Base-by-base conservation (phyloP, 768 basidiomycete species). In the Tulasnella sp. region DNA sequence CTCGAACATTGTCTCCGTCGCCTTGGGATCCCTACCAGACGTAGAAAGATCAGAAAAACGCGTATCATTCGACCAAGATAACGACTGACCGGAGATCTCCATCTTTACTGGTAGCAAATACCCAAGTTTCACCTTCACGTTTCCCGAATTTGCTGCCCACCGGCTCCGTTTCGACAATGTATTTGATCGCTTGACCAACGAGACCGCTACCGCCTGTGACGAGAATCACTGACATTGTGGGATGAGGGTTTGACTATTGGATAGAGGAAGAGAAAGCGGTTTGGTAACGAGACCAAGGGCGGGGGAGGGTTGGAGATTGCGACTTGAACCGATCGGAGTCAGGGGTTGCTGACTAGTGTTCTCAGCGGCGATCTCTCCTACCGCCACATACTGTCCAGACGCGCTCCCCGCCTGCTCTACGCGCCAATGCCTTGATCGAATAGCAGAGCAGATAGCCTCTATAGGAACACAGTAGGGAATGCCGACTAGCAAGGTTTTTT, bases 191-290 rank as follows among this genome's bases (percentile, higher is more conserved):
- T 82, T 90, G 89, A n/a, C 95, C 95, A 46, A 97, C 94, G 75
- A 97, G 91, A 27, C 96, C 96, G 81, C 91, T 89, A 58, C 94
- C 95, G 73, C 94, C 94, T 71, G 94, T 95, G 82, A 95, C 93
- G 79, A 95, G 91, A 58, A 95, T 87, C 76, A 93, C 90, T 46
- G 78, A 75, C 72, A 74, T n/a, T 34, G n/a, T 21, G 72, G 31
- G n/a, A 34, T 14, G 38, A 24, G 9, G 27, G 1, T 34, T 36
- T 74, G 2, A 34, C n/a, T 74, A 18, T 39, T n/a, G 27, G 72
- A n/a, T 74, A 1, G 72, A 74, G 36, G 72, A 19, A 24, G 21
- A 38, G 72, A 74, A 12, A 31, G 38, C 12, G 19, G 72, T 42
- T 40, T 12, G 39, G 72, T 24, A 52, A 21, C 38, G n/a, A 40